Conservation (phyloP, 331 rosid species). For the Arachis monticola region DNA sequence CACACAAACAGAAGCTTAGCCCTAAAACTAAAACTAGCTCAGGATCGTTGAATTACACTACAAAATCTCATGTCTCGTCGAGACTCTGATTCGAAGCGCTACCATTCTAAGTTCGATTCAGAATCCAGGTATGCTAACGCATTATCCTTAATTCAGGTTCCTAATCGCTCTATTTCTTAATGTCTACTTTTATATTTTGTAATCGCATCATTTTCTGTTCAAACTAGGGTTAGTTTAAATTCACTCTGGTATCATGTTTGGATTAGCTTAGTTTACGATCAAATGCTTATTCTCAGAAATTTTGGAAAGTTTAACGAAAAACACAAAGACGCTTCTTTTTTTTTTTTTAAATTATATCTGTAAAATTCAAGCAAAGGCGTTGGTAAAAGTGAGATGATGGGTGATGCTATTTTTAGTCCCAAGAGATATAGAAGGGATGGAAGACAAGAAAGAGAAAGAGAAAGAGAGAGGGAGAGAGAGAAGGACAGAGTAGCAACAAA, state of each 20-base stretch:
- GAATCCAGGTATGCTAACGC: slow-evolving; percentile 61
- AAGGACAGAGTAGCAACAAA: slow-evolving; percentile 49
- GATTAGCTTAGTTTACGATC: background rate
- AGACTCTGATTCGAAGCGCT: slow-evolving; percentile 74
- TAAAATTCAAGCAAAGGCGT: background rate
- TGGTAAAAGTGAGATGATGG: background rate
- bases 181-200: background rate
- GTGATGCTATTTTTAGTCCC: slow-evolving; percentile 54
- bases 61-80: slow-evolving; percentile 64
- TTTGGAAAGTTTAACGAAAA: background rate
- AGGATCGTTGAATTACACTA: slow-evolving; percentile 4
- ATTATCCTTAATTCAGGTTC: background rate
- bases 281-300: background rate
- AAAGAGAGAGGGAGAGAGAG: slow-evolving; percentile 38
- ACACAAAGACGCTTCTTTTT: no score
- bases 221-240: slow-evolving; percentile 5
- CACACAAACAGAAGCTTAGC: background rate
- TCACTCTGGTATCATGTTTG: background rate
- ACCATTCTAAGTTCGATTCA: slow-evolving; percentile 76
- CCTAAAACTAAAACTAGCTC: background rate
- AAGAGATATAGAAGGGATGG: slow-evolving; percentile 79
- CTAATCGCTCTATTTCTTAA: background rate
- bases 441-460: slow-evolving; percentile 52
- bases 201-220: background rate
- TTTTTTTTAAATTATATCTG: background rate